A percentile compares a stretch with the other conserved stretches of the same genome.
Conservation (phyloP, 2,329 filamentous ascomycete genomes). For the Fusarium sp. region DNA sequence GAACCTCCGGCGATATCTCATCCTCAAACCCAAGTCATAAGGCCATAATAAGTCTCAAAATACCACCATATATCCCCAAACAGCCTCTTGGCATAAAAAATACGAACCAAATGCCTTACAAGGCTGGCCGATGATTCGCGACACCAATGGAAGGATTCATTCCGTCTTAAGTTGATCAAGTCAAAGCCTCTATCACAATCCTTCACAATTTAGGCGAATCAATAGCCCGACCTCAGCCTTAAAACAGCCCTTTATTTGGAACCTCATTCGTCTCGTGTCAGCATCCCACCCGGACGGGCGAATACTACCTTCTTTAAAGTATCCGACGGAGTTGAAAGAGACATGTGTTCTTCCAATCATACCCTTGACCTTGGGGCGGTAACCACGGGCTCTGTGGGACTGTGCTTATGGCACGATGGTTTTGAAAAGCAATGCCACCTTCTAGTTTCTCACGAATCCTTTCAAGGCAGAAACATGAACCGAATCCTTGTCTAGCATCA, state of each 20-base stretch:
- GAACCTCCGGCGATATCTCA: background rate
- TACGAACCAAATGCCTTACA: background rate
- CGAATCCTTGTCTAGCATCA: constrained; percentile 11
- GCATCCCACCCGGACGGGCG: background rate
- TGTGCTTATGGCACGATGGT: constrained; percentile 3
- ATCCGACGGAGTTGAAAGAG: background rate
- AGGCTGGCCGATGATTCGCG: constrained; percentile 5
- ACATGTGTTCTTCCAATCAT: background rate
- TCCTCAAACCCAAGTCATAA: background rate
- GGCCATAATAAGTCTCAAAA: background rate
- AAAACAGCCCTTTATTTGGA: background rate
- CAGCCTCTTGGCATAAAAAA: background rate
- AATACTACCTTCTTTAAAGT: constrained; percentile 8
- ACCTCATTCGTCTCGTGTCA: background rate
- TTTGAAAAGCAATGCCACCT: background rate
- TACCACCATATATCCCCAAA: background rate
- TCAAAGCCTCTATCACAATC: background rate
- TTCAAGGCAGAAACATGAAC: background rate
- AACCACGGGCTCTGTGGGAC: background rate
- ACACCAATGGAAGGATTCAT: background rate
- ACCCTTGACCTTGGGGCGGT: constrained; percentile 7
- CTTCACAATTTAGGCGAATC: background rate
- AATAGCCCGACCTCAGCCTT: background rate
- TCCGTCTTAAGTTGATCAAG: background rate
- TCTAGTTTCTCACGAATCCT: background rate